A percentile compares a stretch with the other conserved stretches of the same genome.
phyloP scores from a whole-genome alignment of 2,329 filamentous ascomycete species.

The Penicillium sp. region DNA sequence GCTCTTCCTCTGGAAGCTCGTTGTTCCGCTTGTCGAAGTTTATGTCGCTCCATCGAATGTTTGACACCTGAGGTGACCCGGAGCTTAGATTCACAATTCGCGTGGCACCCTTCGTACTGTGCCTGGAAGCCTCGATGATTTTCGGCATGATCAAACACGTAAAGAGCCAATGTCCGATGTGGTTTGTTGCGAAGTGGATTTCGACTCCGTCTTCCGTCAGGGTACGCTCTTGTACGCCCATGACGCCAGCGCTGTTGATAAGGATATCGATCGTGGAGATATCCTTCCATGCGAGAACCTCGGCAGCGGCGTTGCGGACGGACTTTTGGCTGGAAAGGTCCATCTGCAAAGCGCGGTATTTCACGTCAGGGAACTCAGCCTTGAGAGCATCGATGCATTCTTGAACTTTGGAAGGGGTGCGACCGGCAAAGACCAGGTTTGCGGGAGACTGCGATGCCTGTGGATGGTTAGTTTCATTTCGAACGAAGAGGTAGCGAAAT shows the following conservation, averaged over 20 bases:
- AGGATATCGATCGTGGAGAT: slow-evolving; percentile 11
- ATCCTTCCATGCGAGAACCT: slow-evolving; percentile 3
- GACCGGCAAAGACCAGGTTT: slow-evolving; percentile 12
- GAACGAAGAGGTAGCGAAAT: no score
- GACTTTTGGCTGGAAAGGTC: slow-evolving; percentile 9
- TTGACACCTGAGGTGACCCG: background rate
- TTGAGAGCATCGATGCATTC: slow-evolving; percentile 10
- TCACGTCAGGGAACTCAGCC: slow-evolving; percentile 10
- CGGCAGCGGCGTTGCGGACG: slow-evolving; percentile 5
- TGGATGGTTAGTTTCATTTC: background rate
- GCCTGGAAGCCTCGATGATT: slow-evolving; percentile 28
- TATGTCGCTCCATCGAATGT: slow-evolving; percentile 27
- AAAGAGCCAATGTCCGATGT: slow-evolving; percentile 34
- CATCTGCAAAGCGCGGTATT: slow-evolving; percentile 7
- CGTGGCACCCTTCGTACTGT: slow-evolving; percentile 5
- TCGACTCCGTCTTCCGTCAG: slow-evolving; percentile 33
- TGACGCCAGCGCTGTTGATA: slow-evolving; percentile 14
- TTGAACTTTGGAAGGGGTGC: slow-evolving; percentile 10
- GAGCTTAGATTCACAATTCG: slow-evolving; percentile 5
- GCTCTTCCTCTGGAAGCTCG: slow-evolving; percentile 1
- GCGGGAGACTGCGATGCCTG: slow-evolving; percentile 20
- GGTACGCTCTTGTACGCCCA: slow-evolving; percentile 7
- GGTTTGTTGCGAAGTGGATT: slow-evolving; percentile 36
- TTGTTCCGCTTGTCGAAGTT: slow-evolving; percentile 5
- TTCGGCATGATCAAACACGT: slow-evolving; percentile 5